Evolutionary conservation across 164 flowering plant species (phyloP).

Genomic region (Piper longum): DNA sequence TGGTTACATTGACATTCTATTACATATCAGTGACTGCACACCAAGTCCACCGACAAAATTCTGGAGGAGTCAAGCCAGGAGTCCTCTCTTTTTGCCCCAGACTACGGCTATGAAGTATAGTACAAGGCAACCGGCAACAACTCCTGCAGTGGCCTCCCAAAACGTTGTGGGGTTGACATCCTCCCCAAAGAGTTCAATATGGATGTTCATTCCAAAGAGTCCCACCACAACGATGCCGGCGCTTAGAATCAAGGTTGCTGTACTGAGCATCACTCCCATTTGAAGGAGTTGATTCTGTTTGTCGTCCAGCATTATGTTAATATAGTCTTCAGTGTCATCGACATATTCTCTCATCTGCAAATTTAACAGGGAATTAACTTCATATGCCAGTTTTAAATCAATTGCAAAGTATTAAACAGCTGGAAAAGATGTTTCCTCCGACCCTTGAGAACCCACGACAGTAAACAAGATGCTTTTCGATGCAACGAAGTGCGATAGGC

Average conservation of each 20-base stretch:
- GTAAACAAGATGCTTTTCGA: not conserved
- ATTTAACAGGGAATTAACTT: not conserved
- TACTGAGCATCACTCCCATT: slow-evolving; percentile 35
- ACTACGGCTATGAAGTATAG: slow-evolving; percentile 24
- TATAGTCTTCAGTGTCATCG: slow-evolving; percentile 36
- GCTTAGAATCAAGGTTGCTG: slow-evolving; percentile 22
- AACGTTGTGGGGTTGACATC: slow-evolving; percentile 11
- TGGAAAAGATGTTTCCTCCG: not conserved
- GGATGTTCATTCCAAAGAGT: slow-evolving; percentile 29
- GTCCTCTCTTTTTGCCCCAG: slow-evolving; percentile 29
- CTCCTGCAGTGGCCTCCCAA: slow-evolving; percentile 26
- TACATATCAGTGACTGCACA: too few species aligned
- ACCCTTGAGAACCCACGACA: not conserved
- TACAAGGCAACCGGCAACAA: slow-evolving; percentile 24
- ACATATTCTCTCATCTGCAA: slow-evolving; percentile 31
- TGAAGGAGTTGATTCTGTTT: slow-evolving; percentile 40
- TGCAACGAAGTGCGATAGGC: not conserved
- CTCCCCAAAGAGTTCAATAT: slow-evolving; percentile 12
- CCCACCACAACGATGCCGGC: slow-evolving; percentile 26
- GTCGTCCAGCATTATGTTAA: slow-evolving; percentile 37
- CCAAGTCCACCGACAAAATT: too few species aligned
- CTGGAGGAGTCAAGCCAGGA: slow-evolving; percentile 11
- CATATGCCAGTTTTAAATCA: not conserved
- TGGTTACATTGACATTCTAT: too few species aligned
- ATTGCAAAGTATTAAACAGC: not conserved